These are phyloP conservation scores for Takashimella tepidaria DNA, from an alignment of 1,284 basidiomycete genomes.

Conservation along the genomic window DNA sequence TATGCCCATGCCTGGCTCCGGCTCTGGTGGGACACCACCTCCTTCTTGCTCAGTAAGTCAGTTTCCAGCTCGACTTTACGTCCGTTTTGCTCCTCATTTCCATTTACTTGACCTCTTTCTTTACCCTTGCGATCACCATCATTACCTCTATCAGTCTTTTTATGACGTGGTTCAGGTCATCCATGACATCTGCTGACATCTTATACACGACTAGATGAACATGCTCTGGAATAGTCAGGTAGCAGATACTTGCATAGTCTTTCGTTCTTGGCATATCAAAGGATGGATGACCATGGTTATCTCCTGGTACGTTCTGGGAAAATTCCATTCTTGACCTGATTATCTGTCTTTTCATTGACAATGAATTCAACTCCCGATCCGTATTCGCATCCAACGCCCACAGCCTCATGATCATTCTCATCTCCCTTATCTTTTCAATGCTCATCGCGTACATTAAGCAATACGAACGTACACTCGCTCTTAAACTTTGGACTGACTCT, in stretches of 20 bases:
- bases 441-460: conserved; percentile 31
- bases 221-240: conserved; percentile 49
- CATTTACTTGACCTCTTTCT: not conserved
- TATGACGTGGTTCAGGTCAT: too few species aligned
- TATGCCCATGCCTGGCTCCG: conserved; percentile 17
- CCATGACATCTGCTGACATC: too few species aligned
- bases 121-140: not conserved
- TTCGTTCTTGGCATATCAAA: conserved; percentile 43
- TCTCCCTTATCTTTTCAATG: conserved; percentile 40
- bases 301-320: conserved; percentile 43
- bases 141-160: too few species aligned
- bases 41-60: conserved; percentile 23
- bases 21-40: conserved; percentile 7
- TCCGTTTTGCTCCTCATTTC: too few species aligned
- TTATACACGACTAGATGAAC: conserved; percentile 43
- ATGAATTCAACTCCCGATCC: not conserved
- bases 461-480: conserved; percentile 33
- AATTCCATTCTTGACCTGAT: not conserved
- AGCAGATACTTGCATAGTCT: conserved; percentile 42
- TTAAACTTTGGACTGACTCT: conserved; percentile 21
- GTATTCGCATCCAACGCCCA: not conserved
- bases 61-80: too few species aligned
- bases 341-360: not conserved
- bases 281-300: conserved; percentile 37
- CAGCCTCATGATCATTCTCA: conserved; percentile 33